Conservation (phyloP, 768 basidiomycete genomes). For the Hygrocybe punicea region DNA sequence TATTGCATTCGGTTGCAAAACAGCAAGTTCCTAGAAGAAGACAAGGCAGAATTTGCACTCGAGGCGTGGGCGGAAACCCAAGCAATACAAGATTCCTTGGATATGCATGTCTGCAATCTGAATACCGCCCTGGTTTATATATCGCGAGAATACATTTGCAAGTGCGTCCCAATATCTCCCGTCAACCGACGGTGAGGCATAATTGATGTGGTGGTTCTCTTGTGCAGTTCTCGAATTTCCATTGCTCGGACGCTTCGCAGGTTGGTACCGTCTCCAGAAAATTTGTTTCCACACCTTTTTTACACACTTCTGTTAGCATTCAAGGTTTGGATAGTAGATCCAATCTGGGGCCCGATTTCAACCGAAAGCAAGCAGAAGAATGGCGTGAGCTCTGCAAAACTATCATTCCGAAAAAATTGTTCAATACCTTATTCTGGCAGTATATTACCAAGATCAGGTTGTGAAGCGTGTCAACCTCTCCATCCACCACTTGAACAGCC, state of each 20-base stretch:
- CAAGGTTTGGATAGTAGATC: conserved; percentile 48
- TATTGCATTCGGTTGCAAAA: conserved; percentile 55
- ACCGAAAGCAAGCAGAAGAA: conserved; percentile 67
- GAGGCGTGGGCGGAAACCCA: conserved; percentile 66
- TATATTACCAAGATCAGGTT: conserved; percentile 65
- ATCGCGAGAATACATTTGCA: conserved; percentile 68
- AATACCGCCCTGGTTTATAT: conserved; percentile 66
- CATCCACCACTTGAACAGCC: conserved; percentile 49
- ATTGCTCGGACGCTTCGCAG: conserved; percentile 62
- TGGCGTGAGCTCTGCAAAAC: conserved; percentile 57
- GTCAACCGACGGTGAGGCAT: too few relatives aligned
- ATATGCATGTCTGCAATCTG: conserved; percentile 66
- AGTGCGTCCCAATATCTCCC: conserved; percentile 44
- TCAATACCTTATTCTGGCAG: conserved; percentile 32
- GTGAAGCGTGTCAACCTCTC: conserved; percentile 57
- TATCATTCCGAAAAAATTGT: background rate
- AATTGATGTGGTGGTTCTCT: conserved; percentile 11
- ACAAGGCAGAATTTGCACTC: conserved; percentile 56
- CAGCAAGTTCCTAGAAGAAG: conserved; percentile 42
- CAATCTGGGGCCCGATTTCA: conserved; percentile 52
- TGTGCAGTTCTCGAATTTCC: conserved; percentile 57
- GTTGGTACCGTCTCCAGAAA: conserved; percentile 41
- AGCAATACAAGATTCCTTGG: conserved; percentile 62
- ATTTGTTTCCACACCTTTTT: conserved; percentile 17
- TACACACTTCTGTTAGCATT: conserved; percentile 30